Evolutionary conservation across 106 monocot species (phyloP).

Genomic region (Ottelia alismoides): DNA sequence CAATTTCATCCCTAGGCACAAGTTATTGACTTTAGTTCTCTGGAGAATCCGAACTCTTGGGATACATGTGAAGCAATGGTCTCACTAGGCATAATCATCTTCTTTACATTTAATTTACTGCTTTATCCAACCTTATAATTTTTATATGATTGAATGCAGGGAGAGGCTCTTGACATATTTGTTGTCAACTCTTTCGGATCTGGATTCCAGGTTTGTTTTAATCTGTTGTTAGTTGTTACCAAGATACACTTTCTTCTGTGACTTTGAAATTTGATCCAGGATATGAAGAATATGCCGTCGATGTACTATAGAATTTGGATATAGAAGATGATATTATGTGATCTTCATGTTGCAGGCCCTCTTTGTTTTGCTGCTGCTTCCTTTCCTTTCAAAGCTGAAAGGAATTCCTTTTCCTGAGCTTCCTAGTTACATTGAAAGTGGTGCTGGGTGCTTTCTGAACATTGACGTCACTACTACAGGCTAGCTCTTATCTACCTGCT

Average conservation of each 20-base stretch:
- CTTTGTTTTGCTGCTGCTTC: slow-evolving; percentile 91
- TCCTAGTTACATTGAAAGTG: slow-evolving; percentile 53
- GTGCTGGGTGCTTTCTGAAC: slow-evolving; percentile 89
- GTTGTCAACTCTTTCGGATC: slow-evolving; percentile 99
- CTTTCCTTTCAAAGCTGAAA: slow-evolving; percentile 75
- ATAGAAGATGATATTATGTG: too few relatives aligned
- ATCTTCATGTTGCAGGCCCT: slow-evolving; percentile 43
- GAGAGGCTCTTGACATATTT: slow-evolving; percentile 83
- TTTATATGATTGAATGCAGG: slow-evolving; percentile 27
- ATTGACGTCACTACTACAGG: slow-evolving; percentile 3
- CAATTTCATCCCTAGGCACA: too few relatives aligned
- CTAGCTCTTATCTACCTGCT: too few relatives aligned
- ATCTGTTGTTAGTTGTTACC: too few relatives aligned
- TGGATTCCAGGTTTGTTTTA: slow-evolving; percentile 98
- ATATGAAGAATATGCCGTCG: too few relatives aligned
- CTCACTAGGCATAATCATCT: background rate
- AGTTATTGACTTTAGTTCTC: too few relatives aligned
- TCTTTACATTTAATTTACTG: background rate
- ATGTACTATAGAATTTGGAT: too few relatives aligned
- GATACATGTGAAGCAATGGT: too few relatives aligned
- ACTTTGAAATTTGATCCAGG: too few relatives aligned
- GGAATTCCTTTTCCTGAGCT: slow-evolving; percentile 88
- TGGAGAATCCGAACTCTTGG: too few relatives aligned
- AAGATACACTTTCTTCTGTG: too few relatives aligned
- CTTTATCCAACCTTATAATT: background rate